Base-by-base conservation (phyloP, 2,329 filamentous ascomycete species). In the Knoxdaviesia proteae region DNA sequence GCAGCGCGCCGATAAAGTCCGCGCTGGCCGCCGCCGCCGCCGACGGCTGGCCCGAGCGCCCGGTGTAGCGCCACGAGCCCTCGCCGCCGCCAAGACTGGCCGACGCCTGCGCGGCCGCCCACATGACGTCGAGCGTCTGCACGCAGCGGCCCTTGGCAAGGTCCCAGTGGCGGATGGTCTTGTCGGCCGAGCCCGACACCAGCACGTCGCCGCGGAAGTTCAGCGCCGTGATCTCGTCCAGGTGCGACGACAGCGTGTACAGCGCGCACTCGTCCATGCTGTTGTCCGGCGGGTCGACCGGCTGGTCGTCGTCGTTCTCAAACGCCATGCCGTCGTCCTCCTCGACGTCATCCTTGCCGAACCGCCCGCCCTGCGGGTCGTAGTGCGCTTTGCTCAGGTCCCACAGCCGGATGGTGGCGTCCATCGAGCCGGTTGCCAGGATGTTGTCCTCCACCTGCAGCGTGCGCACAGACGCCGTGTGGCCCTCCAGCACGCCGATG, bases 151-250 rank as follows among this genome's bases (percentile, higher is more conserved):
- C 90, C 57, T 87, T 94, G 53, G 88, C 83, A 41, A 98, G 69
- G 64, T 98, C 90, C 90, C 90, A 98, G 58, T 98, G 90, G 38
- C 90, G 78, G 44, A 98, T 67, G 1, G 90, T 98, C 68, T 98
- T 98, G 63, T 98, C 90, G 1, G 90, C 81, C 6, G 88, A 96
- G 8, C 90, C 90, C 2, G 90, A 98, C 33, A 98, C 86, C 10
- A 98, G 70, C 0, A 84, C 86, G 50, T 94, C 79, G 44, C 83
- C 83, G 46, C 77, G 73, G 62, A 98, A 93, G 60, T 96, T 80
- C 30, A 98, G 68, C 6, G 90, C 88, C 8, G 90, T 96, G 48
- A 98, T 80, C 62, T 94, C 88, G 49, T 84, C 88, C 31, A 98
- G 77, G 54, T 98, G 90, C 0, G 88, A 80, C 57, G 84, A 77